phyloP scores from a whole-genome alignment of 176 grass and related monocot genomes.

The Puccinellia tenuiflora region DNA sequence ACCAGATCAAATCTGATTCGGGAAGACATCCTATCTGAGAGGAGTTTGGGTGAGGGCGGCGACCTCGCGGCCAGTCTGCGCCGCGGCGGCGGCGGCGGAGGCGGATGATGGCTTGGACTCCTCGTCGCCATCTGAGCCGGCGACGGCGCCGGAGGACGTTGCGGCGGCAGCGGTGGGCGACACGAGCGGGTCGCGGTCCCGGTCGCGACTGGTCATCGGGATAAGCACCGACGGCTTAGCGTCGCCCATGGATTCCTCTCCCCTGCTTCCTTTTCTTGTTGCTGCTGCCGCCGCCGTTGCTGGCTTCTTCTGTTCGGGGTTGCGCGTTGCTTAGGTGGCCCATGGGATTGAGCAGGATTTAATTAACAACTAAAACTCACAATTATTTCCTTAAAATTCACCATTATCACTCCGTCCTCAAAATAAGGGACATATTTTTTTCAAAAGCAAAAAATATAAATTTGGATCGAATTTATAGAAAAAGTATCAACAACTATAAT shows the following conservation, averaged over 20 bases:
- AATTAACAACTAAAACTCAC: too few relatives aligned
- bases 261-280: background rate
- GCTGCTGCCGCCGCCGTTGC: background rate
- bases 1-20: conserved; percentile 25
- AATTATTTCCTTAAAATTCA: too few relatives aligned
- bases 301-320: background rate
- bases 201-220: conserved; percentile 39
- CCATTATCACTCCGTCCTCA: too few relatives aligned
- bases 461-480: too few relatives aligned
- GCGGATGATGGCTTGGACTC: conserved; percentile 45
- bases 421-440: too few relatives aligned
- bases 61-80: conserved; percentile 57
- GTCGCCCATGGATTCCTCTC: conserved; percentile 39
- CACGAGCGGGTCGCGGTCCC: conserved; percentile 48
- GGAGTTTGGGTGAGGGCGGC: background rate
- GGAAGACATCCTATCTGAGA: background rate
- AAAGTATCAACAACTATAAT: too few relatives aligned
- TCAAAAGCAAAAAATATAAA: too few relatives aligned
- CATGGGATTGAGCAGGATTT: background rate
- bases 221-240: conserved; percentile 40
- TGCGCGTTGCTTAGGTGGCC: background rate
- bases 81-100: conserved; percentile 29
- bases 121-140: conserved; percentile 22
- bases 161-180: conserved; percentile 14
- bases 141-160: conserved; percentile 11